phyloP scores from a whole-genome alignment of 2,329 filamentous ascomycete genomes.

The Aspergillus eucalypticola region DNA sequence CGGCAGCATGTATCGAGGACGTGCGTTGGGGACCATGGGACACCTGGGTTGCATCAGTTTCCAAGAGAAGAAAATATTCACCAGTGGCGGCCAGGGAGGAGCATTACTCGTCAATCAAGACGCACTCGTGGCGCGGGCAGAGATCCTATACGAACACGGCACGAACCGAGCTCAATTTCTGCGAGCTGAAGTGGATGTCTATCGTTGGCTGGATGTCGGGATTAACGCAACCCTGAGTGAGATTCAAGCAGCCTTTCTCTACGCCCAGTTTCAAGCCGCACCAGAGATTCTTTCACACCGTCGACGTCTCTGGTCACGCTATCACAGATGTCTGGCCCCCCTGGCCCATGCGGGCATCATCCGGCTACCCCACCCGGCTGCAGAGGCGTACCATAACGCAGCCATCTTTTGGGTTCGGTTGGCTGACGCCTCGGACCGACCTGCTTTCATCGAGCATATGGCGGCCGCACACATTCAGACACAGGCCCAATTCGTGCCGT shows the following conservation, averaged over 20 bases:
- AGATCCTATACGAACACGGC: conserved; percentile 15
- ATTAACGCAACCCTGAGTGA: conserved; percentile 13
- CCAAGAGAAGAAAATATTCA: conserved; percentile 21
- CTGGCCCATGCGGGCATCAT: background rate
- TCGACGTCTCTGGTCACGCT: conserved; percentile 10
- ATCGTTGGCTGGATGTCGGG: conserved; percentile 16
- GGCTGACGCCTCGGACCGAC: background rate
- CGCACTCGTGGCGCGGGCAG: conserved; percentile 7
- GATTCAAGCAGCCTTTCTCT: conserved; percentile 18
- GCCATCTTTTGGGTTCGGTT: conserved; percentile 10
- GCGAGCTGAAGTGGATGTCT: conserved; percentile 15
- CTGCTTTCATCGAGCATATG: conserved; percentile 1
- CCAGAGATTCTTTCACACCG: conserved; percentile 9
- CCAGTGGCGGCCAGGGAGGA: conserved; percentile 17
- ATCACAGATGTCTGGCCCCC: conserved; percentile 2
- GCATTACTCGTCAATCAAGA: conserved; percentile 17
- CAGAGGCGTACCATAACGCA: conserved; percentile 1
- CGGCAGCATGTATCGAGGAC: conserved; percentile 12
- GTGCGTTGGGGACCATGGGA: conserved; percentile 18
- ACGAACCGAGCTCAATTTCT: conserved; percentile 11
- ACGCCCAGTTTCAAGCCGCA: conserved; percentile 11
- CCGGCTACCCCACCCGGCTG: background rate
- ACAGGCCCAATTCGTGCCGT: conserved; percentile 10
- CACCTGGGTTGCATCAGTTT: conserved; percentile 21
- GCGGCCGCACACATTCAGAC: background rate